phyloP scores from a whole-genome alignment of 805 yeast genomes.

The Saccharomycopsis javanensis region DNA sequence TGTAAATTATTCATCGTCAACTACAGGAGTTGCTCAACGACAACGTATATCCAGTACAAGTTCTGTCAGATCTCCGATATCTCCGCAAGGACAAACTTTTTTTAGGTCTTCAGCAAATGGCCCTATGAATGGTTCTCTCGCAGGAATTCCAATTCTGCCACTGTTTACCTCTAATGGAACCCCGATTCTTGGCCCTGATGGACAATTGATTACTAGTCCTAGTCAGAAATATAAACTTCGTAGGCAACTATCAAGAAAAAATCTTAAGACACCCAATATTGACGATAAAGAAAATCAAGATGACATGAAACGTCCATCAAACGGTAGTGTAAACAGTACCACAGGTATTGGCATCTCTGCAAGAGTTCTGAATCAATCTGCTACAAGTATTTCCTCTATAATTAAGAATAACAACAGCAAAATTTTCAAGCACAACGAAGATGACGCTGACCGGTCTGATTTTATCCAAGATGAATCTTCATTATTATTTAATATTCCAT shows the following conservation, averaged over 20 bases:
- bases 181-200: slow-evolving; percentile 10
- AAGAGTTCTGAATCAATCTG: slow-evolving; percentile 1
- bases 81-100: neutral
- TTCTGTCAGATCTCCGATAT: neutral
- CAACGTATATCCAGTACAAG: neutral
- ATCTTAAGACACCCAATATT: slow-evolving; percentile 8
- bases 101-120: neutral
- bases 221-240: slow-evolving; percentile 16
- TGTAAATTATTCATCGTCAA: neutral
- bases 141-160: neutral
- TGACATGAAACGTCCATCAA: slow-evolving; percentile 14
- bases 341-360: slow-evolving; percentile 33
- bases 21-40: neutral
- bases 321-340: slow-evolving; percentile 34
- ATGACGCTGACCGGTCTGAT: neutral
- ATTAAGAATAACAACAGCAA: neutral
- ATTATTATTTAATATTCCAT: slow-evolving; percentile 19
- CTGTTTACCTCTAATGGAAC: neutral
- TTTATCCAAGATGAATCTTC: slow-evolving; percentile 1
- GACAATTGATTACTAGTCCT: slow-evolving; percentile 11
- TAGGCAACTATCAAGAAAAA: slow-evolving; percentile 15
- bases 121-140: neutral
- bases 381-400: neutral
- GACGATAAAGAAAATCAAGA: slow-evolving; percentile 14
- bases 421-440: neutral